Conservation (phyloP, 805 yeast genomes). For the Clavispora santaluciae region DNA sequence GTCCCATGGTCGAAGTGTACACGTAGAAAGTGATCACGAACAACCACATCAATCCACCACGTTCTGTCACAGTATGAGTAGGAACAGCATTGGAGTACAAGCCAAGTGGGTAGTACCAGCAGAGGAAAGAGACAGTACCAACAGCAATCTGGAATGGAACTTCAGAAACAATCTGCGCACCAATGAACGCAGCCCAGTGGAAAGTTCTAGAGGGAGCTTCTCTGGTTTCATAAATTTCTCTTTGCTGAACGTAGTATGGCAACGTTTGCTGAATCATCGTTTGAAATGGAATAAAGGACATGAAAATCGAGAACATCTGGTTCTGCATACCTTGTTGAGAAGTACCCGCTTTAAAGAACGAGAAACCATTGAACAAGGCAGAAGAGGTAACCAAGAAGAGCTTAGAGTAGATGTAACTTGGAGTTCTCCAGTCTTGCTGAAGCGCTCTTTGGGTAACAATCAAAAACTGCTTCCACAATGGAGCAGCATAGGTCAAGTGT, state of each 20-base stretch:
- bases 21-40: slow-evolving; percentile 15
- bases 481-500: slow-evolving; percentile 16
- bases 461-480: slow-evolving; percentile 12
- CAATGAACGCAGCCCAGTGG: slow-evolving; percentile 39
- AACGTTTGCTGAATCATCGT: slow-evolving; percentile 39
- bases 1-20: slow-evolving; percentile 20
- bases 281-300: slow-evolving; percentile 36
- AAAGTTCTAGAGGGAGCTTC: slow-evolving; percentile 42
- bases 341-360: slow-evolving; percentile 60
- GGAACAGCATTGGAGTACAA: slow-evolving; percentile 16
- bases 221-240: slow-evolving; percentile 45
- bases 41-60: slow-evolving; percentile 39
- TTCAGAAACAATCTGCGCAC: slow-evolving; percentile 41
- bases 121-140: slow-evolving; percentile 62
- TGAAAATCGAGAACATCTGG: slow-evolving; percentile 51
- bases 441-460: slow-evolving; percentile 15
- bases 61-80: slow-evolving; percentile 16
- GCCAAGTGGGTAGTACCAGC: slow-evolving; percentile 51
- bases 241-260: slow-evolving; percentile 40
- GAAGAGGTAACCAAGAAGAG: slow-evolving; percentile 49
- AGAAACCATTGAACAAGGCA: slow-evolving; percentile 65
- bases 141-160: slow-evolving; percentile 42
- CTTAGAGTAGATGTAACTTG: slow-evolving; percentile 59
- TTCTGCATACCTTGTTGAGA: slow-evolving; percentile 63
- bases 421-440: slow-evolving; percentile 57